Base-by-base conservation (phyloP, 176 grass and related monocot species). In the Ensete ventricosum region DNA sequence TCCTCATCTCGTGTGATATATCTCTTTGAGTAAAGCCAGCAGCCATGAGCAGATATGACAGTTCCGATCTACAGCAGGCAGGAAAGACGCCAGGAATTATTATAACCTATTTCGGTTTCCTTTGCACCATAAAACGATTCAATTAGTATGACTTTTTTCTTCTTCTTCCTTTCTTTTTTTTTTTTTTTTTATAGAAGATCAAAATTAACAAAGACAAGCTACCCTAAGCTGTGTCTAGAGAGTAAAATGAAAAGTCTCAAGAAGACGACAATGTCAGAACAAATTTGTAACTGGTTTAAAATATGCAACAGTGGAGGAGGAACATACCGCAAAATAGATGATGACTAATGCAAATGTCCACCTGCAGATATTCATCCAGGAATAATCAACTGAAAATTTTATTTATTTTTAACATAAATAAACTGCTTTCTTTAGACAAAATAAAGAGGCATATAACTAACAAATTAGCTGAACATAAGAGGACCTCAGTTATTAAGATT, bases 321-420 rank as follows among this genome's bases (percentile, higher is more conserved):
- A 79, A 54, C 84, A 54, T 81, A 93, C 90, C 60, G 74, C 80
- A 62, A 89, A 93, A 76, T 93, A 93, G 81, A 93, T 73, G 27
- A 81, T 83, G 49, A 89, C 90, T 59, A 93, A 62, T 22, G 88
- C 58, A 81, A 93, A 93, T 1, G 90, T 93, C 87, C 90, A 93
- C 84, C 90, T 89, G 87, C 80, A 83, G 52, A 14, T 81, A 88
- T 82, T 79, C 83, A 8, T 11, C 16, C 43, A 60, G 80, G 8
- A 50, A 69, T n/a, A 77, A 43, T 53, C 19, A 50, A 24, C 21
- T 60, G 13, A 85, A 74, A 77, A 75, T 1, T 29, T 11, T 13
- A 21, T 6, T 9, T 49, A 43, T 49, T 27, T 13, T 43, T 43
- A 43, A 43, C 34, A 70, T 11, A 69, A 26, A 69, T 29, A 71